phyloP scores from a whole-genome alignment of 2,329 filamentous ascomycete genomes.

The Cadophora luteo-olivacea region DNA sequence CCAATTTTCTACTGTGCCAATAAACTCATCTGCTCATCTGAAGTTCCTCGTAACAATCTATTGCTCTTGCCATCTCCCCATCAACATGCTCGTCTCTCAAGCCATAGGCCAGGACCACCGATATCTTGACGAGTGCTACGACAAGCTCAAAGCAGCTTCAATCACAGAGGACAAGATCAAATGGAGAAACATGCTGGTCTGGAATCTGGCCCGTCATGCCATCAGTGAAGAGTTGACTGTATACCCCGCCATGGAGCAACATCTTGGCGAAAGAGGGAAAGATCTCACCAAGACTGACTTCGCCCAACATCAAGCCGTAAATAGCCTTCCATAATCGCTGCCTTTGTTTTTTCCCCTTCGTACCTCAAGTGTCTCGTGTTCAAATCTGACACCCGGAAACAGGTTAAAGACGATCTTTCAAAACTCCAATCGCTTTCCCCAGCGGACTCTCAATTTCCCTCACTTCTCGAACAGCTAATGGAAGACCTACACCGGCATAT shows the following conservation, averaged over 20 bases:
- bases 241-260: constrained; percentile 59
- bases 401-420: constrained; percentile 60
- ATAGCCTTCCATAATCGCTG: no score
- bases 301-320: constrained; percentile 50
- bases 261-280: constrained; percentile 51
- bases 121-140: constrained; percentile 49
- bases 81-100: constrained; percentile 35
- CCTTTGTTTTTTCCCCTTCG: background rate
- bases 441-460: constrained; percentile 50
- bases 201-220: constrained; percentile 56
- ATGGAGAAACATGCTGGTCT: constrained; percentile 55
- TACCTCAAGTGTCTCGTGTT: background rate
- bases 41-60: background rate
- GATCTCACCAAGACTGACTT: constrained; percentile 55
- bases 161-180: constrained; percentile 49
- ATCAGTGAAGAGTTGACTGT: constrained; percentile 58
- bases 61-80: background rate
- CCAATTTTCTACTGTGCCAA: no score
- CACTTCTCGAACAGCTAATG: constrained; percentile 53
- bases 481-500: constrained; percentile 53
- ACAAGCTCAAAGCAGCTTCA: constrained; percentile 48
- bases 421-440: constrained; percentile 55
- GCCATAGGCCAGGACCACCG: constrained; percentile 49
- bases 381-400: background rate
- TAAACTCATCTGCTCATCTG: no score